Percentiles rank a stretch among this genome's conserved stretches.
Conservation (phyloP, 2,329 filamentous ascomycete genomes). For the Rutstroemia sp. region DNA sequence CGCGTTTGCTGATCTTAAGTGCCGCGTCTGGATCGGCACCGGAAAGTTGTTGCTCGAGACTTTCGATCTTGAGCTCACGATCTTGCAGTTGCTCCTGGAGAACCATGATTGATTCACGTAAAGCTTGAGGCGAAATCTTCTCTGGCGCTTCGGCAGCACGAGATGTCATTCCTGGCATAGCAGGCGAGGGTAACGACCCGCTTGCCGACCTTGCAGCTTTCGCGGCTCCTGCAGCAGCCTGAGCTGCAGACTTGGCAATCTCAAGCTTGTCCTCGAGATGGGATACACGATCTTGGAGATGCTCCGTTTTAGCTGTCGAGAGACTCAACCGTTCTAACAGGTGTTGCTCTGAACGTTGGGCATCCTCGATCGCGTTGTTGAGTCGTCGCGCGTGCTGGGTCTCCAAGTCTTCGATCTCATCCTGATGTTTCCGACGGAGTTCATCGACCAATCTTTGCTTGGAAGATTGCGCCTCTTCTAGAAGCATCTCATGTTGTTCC, state of each 20-base stretch:
- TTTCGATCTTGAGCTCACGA: conserved; percentile 83
- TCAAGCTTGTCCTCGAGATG: conserved; percentile 88
- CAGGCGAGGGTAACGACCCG: conserved; percentile 10
- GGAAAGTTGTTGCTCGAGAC: conserved; percentile 65
- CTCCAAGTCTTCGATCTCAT: conserved; percentile 66
- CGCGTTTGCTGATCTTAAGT: conserved; percentile 78
- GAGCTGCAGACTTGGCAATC: conserved; percentile 74
- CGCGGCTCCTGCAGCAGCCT: conserved; percentile 36
- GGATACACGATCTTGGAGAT: conserved; percentile 75
- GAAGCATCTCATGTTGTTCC: conserved; percentile 73
- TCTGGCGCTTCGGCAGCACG: conserved; percentile 54
- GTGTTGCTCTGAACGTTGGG: conserved; percentile 70
- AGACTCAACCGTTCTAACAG: conserved; percentile 74
- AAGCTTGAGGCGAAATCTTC: conserved; percentile 87
- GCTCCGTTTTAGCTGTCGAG: conserved; percentile 75
- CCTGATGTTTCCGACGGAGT: conserved; percentile 51
- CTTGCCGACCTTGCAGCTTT: conserved; percentile 12
- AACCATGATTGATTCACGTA: conserved; percentile 93
- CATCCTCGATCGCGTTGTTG: conserved; percentile 70
- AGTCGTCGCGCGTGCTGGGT: conserved; percentile 69
- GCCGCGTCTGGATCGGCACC: conserved; percentile 70
- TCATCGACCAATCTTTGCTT: conserved; percentile 51
- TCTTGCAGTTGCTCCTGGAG: conserved; percentile 95
- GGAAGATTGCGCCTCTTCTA: conserved; percentile 70
- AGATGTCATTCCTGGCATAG: conserved; percentile 28